A percentile compares a stretch with the other conserved stretches of the same genome.
phyloP scores from a whole-genome alignment of 108 stramenopile species.

The Nitzschia palea region DNA sequence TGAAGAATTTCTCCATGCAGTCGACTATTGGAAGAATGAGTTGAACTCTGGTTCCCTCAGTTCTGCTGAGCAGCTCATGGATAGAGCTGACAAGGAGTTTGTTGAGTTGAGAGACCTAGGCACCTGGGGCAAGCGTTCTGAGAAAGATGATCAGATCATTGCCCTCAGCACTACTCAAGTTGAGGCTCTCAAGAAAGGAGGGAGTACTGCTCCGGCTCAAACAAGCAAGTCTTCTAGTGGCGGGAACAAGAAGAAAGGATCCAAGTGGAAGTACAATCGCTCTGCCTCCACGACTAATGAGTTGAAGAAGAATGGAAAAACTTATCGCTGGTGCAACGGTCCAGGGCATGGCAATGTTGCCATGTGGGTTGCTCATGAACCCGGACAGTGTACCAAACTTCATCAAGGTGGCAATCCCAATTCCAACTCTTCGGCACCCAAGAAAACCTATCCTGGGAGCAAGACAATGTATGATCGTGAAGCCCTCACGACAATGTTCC shows the following conservation, averaged over 20 bases:
- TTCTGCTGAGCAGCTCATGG: too few relatives aligned
- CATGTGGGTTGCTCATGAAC: neutral
- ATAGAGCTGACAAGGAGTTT: neutral
- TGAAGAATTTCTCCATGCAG: too few relatives aligned
- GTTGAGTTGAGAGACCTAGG: neutral
- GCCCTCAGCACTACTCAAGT: neutral
- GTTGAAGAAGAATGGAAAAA: neutral
- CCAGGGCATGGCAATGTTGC: neutral
- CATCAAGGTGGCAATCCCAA: neutral
- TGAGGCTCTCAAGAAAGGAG: neutral
- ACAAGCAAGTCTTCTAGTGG: too few relatives aligned
- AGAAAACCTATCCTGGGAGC: too few relatives aligned
- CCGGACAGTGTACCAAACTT: neutral
- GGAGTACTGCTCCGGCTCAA: too few relatives aligned
- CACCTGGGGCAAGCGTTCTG: neutral
- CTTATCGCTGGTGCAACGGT: constrained; percentile 1
- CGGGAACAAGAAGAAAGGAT: too few relatives aligned
- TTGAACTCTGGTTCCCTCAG: too few relatives aligned
- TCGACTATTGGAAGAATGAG: neutral
- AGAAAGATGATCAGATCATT: constrained; percentile 1
- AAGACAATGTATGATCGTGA: too few relatives aligned
- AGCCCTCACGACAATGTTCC: too few relatives aligned
- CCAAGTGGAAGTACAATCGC: constrained; percentile 6
- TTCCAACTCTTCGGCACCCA: too few relatives aligned
- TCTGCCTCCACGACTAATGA: neutral